Percentiles rank a stretch among this genome's conserved stretches.
phyloP scores from a whole-genome alignment of 1,284 basidiomycete genomes.

The Apiotrichum akiyoshidainum region DNA sequence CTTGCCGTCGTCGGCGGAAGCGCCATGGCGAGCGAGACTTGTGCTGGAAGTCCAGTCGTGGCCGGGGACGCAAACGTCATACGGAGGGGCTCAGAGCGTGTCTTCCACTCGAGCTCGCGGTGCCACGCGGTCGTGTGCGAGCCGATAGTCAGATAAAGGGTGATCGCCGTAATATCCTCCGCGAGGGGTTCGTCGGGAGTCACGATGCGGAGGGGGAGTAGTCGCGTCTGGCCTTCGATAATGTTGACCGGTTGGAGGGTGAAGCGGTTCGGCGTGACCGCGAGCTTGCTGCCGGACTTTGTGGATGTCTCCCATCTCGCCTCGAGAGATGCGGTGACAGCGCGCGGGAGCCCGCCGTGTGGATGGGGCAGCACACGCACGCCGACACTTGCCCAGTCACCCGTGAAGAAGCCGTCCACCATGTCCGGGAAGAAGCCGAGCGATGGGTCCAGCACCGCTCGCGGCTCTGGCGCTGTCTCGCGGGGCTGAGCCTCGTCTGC shows the following conservation, averaged over 20 bases:
- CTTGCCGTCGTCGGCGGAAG: constrained; percentile 20
- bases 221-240: constrained; percentile 15
- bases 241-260: neutral
- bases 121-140: neutral
- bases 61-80: constrained; percentile 32
- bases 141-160: neutral
- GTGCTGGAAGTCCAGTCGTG: constrained; percentile 18
- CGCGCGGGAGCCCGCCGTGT: neutral
- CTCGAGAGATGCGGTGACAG: neutral
- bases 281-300: no score
- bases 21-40: constrained; percentile 32
- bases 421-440: constrained; percentile 29
- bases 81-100: constrained; percentile 14
- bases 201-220: constrained; percentile 4
- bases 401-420: constrained; percentile 38
- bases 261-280: neutral
- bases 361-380: constrained; percentile 17
- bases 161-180: neutral
- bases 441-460: constrained; percentile 1
- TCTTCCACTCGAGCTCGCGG: neutral
- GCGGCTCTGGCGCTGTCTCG: neutral
- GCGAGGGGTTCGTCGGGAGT: no score
- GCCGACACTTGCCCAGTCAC: constrained; percentile 29
- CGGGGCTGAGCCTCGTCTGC: neutral
- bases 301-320: no score